Base-by-base conservation (phyloP, 257 asterid genomes). In the Solanum microdontum region DNA sequence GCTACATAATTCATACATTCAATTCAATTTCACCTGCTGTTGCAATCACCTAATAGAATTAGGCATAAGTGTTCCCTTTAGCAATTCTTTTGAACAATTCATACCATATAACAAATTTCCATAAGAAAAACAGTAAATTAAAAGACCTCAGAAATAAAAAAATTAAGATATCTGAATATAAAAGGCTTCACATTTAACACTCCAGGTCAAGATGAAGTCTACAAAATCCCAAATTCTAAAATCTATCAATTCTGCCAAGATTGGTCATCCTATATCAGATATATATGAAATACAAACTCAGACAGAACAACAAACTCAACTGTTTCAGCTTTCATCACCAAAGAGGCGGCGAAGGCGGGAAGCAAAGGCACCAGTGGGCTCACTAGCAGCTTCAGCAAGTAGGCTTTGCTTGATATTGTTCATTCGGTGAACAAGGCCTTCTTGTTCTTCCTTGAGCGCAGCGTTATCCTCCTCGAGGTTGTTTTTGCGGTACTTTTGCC, bases 401-500 rank as follows among this genome's bases (percentile, higher is more conserved):
- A 95, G 96, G 72, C 96, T 88, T 83, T 92, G 90, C 88, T 93
- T 94, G 93, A 97, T 95, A 86, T 84, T 88, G 55, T 89, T 89
- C 96, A 91, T 92, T 51, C 98, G 98, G 62, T 91, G 40, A 13
- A 70, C 72, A 13, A 97, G 92, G 23, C 89, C 88, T 40, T 92
- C 90, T 17, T 92, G 93, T 77, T 97, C 99, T 73, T 94, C 93
- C 84, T 77, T 87, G 13, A 97, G 92, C 2, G 93, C 91, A 33
- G 76, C 88, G 36, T 85, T 87, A 43, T 95, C 98, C 87, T 93
- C 97, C 19, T 82, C 77, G 66, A 97, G 96, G 74, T 90, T 89
- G 89, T 95, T 89, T 82, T 94, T 91, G 64, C 94, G 94, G 87
- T 96, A 95, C 92, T 96, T 96, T 62, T 95, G 98, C 58, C 95